Evolutionary conservation across 495 filamentous ascomycete genomes (phyloP).

Genomic region (Glarea lozoyensis): DNA sequence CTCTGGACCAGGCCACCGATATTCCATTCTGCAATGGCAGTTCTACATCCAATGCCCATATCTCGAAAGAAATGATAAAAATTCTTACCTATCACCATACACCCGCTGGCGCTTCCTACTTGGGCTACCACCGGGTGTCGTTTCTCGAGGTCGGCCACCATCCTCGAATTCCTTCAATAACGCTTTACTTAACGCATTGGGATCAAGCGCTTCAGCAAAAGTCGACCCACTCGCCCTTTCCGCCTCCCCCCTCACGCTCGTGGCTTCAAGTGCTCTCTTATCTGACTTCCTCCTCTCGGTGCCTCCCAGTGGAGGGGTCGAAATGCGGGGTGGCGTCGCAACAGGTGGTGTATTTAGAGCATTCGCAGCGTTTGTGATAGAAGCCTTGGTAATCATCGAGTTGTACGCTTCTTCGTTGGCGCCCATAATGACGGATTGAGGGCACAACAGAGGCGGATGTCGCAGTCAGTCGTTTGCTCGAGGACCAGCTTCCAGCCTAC

Average conservation of each 20-base stretch:
- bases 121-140: conserved; percentile 67
- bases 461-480: not conserved
- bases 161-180: conserved; percentile 53
- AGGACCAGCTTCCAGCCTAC: not conserved
- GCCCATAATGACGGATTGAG: conserved; percentile 9
- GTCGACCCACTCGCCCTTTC: conserved; percentile 4
- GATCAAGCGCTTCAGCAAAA: conserved; percentile 29
- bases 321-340: conserved; percentile 18
- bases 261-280: conserved; percentile 13
- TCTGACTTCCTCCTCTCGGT: conserved; percentile 20
- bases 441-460: not conserved
- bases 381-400: conserved; percentile 6
- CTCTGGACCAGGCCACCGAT: conserved; percentile 3
- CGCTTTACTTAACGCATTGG: conserved; percentile 51
- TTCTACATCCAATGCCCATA: conserved; percentile 28
- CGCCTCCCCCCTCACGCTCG: conserved; percentile 6
- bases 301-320: conserved; percentile 16
- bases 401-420: conserved; percentile 12
- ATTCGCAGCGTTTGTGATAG: conserved; percentile 10
- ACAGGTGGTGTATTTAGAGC: conserved; percentile 13
- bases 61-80: conserved; percentile 48
- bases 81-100: conserved; percentile 37
- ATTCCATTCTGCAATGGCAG: conserved; percentile 1
- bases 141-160: conserved; percentile 51
- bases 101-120: conserved; percentile 81